Evolutionary conservation across 371 early-diverging fungal species (phyloP), one percentile per base, ranked within the genome.

Genomic region (Syncephalis plumigaleata): DNA sequence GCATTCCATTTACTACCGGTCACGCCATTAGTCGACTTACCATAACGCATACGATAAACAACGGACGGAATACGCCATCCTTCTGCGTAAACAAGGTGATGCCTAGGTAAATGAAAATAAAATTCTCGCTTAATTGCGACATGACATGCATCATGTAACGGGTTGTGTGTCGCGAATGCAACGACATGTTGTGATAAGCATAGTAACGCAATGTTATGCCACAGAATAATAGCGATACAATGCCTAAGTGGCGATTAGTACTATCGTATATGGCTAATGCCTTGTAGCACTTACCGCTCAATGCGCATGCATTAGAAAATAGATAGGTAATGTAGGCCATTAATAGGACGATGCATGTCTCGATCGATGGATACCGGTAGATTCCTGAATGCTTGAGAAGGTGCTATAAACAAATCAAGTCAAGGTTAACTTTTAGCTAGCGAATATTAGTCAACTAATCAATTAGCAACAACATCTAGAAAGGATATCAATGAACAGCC

Each of bases 51-150:
- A 82, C 36, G 39, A 86, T 81, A 48, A 84, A 84, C 2, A 83
- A 52, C 3, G 82, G 79, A 45, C 75, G 73, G 57, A 77, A 81
- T 31, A 73, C 68, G 46, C 77, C 66, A 49, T 81, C 77, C 20
- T 65, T 58, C 21, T 73, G 68, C 0, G 90, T 85, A 57, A 90
- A 92, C 42, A 93, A 66, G 18, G 91, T 82, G 43, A 95, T 70
- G 9, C 93, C 96, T 21, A 95, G 69, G 53, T 92, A 91, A 52
- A 95, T 87, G 57, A 93, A 95, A 54, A 91, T 83, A 57, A 95
- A 92, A 55, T 87, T 91, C 54, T 95, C 96, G 0, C 85, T 79
- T 16, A 93, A 67, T 51, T 89, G 85, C 0, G 87, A 77, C 25
- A 91, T 61, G n/a, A 95, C 78, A 26, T 84, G 78, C 60, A 88